Conservation (phyloP, 1,284 basidiomycete species). For the Lentinula novae-zelandiae region DNA sequence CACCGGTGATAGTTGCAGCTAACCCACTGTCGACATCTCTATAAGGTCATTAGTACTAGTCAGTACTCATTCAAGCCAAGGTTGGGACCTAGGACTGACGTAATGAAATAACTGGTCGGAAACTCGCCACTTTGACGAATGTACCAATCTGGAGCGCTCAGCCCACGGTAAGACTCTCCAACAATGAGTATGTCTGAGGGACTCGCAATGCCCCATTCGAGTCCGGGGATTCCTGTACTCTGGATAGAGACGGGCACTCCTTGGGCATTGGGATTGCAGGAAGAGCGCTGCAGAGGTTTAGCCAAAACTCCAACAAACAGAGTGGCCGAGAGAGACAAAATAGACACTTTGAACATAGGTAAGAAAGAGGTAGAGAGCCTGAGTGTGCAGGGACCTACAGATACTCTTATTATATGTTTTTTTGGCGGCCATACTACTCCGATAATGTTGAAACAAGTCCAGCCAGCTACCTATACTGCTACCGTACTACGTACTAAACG, state of each 20-base stretch:
- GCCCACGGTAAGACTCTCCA: background rate
- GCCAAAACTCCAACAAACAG: background rate
- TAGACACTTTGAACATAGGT: background rate
- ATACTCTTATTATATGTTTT: background rate
- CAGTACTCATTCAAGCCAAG: background rate
- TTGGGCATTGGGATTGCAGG: constrained; percentile 1
- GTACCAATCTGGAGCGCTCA: background rate
- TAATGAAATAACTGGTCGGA: constrained; percentile 4
- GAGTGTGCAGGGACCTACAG: background rate
- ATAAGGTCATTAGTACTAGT: background rate
- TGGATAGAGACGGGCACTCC: background rate
- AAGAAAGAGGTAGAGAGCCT: background rate
- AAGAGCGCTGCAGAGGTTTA: background rate
- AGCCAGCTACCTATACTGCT: background rate
- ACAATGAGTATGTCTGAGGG: background rate
- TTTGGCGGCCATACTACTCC: background rate
- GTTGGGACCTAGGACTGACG: background rate
- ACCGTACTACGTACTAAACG: no score
- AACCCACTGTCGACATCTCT: background rate
- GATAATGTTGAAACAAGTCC: background rate
- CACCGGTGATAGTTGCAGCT: constrained; percentile 1
- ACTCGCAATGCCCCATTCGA: background rate
- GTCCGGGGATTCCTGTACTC: background rate
- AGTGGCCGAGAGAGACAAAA: background rate
- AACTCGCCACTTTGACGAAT: background rate